Percentiles rank a stretch among this genome's conserved stretches.
These are phyloP conservation scores for Detonula confervacea DNA, from an alignment of 352 stramenopile species.

Conservation along the genomic window DNA sequence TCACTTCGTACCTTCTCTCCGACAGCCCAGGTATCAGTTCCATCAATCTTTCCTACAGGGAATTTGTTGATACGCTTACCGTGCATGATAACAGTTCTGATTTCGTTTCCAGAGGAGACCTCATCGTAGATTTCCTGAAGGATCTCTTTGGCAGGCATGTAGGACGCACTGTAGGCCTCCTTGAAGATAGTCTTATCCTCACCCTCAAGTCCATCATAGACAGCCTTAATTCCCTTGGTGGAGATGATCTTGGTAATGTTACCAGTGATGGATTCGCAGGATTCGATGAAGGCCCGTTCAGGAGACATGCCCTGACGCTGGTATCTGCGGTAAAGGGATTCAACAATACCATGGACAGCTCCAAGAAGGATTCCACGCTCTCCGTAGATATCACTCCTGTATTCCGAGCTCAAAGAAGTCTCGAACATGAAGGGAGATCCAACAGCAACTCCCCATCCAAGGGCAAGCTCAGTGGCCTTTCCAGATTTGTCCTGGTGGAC, in stretches of 20 bases:
- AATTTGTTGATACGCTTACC: constrained; percentile 92
- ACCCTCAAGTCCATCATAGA: constrained; percentile 93
- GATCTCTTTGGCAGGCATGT: constrained; percentile 96
- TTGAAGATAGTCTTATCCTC: constrained; percentile 94
- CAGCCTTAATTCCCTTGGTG: constrained; percentile 95
- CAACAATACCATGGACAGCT: constrained; percentile 96
- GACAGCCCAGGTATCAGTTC: constrained; percentile 96
- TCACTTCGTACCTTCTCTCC: constrained; percentile 94
- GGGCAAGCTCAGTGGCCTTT: constrained; percentile 92
- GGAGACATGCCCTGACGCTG: constrained; percentile 92
- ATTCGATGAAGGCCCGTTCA: constrained; percentile 96
- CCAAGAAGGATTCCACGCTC: constrained; percentile 96
- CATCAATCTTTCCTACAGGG: constrained; percentile 97
- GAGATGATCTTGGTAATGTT: constrained; percentile 97
- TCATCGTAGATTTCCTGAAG: constrained; percentile 99
- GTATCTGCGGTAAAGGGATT: constrained; percentile 97
- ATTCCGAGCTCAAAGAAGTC: constrained; percentile 95
- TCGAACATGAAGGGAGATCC: constrained; percentile 98
- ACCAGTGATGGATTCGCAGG: constrained; percentile 96
- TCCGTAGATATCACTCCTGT: constrained; percentile 98
- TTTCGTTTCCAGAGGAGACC: constrained; percentile 97
- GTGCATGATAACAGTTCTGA: constrained; percentile 97
- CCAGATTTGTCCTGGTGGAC: constrained; percentile 95
- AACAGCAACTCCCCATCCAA: constrained; percentile 96
- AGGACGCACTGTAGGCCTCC: constrained; percentile 94